These are phyloP conservation scores for Zychaea mexicana DNA, from an alignment of 371 early-diverging fungal species.

Conservation along the genomic window DNA sequence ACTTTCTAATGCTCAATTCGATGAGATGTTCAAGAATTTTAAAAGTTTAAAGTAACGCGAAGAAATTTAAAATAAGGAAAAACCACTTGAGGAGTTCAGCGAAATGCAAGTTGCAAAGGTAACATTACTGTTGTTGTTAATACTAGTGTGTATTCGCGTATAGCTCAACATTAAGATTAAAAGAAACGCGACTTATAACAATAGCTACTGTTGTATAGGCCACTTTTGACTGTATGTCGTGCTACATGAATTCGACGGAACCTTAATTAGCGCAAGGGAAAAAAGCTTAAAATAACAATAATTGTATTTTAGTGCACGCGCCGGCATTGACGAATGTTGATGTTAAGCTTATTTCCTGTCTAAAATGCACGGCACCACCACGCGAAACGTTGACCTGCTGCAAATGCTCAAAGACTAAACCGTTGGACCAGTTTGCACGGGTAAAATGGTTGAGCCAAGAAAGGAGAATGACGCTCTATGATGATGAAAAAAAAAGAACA, in stretches of 20 bases:
- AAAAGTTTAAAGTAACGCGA: not conserved
- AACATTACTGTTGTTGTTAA: not conserved
- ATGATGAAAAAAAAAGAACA: no score
- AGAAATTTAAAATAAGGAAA: constrained; percentile 19
- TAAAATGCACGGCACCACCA: constrained; percentile 45
- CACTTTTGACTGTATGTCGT: constrained; percentile 19
- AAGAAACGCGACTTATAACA: not conserved
- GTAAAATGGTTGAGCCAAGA: constrained; percentile 17
- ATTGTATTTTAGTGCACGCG: constrained; percentile 43
- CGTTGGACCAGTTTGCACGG: constrained; percentile 46
- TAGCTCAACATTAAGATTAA: not conserved
- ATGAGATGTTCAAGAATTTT: no score
- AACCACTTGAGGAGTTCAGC: constrained; percentile 30
- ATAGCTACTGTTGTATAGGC: constrained; percentile 7
- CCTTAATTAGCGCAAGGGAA: no score
- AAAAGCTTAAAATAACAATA: no score
- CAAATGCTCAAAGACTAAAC: constrained; percentile 39
- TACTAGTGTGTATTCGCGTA: not conserved
- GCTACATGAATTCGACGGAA: not conserved
- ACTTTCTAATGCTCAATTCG: no score
- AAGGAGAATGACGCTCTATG: no score
- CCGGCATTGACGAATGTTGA: constrained; percentile 38
- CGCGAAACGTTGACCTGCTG: constrained; percentile 39
- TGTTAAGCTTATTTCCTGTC: constrained; percentile 42
- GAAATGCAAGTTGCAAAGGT: constrained; percentile 28